Conservation (phyloP, 2,329 filamentous ascomycete species). For the Penicillium sp. region DNA sequence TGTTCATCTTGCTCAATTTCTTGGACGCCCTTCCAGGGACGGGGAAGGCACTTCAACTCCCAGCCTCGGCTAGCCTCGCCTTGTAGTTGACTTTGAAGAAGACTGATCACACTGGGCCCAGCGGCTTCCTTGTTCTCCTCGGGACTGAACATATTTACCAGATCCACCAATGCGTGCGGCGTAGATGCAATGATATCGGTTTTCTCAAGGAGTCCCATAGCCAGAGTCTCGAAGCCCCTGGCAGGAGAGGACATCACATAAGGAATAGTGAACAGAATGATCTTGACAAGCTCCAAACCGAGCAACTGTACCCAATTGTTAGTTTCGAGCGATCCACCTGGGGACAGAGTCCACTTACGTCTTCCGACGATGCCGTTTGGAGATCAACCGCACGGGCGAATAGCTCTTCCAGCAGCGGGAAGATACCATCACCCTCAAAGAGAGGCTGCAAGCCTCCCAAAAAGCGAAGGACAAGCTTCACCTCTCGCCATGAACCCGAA, state of each 20-base stretch:
- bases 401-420: conserved; percentile 82
- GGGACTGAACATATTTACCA: conserved; percentile 79
- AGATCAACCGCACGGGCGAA: conserved; percentile 88
- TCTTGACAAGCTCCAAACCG: conserved; percentile 86
- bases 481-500: conserved; percentile 79
- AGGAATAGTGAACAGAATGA: conserved; percentile 90
- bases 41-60: conserved; percentile 66
- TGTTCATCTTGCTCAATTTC: conserved; percentile 45
- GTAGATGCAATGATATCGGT: conserved; percentile 93
- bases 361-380: conserved; percentile 88
- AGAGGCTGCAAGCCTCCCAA: conserved; percentile 80
- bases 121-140: conserved; percentile 61
- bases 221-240: conserved; percentile 68
- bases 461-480: conserved; percentile 88
- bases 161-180: conserved; percentile 75
- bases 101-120: conserved; percentile 70
- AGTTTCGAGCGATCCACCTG: conserved; percentile 3
- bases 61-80: conserved; percentile 72
- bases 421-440: conserved; percentile 80
- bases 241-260: conserved; percentile 79
- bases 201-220: conserved; percentile 79
- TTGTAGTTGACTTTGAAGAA: conserved; percentile 85
- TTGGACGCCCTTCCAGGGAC: conserved; percentile 49
- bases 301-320: conserved; percentile 49
- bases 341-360: conserved; percentile 59